Base-by-base conservation (phyloP, 202 grass and related monocot genomes). In the Setaria italica region DNA sequence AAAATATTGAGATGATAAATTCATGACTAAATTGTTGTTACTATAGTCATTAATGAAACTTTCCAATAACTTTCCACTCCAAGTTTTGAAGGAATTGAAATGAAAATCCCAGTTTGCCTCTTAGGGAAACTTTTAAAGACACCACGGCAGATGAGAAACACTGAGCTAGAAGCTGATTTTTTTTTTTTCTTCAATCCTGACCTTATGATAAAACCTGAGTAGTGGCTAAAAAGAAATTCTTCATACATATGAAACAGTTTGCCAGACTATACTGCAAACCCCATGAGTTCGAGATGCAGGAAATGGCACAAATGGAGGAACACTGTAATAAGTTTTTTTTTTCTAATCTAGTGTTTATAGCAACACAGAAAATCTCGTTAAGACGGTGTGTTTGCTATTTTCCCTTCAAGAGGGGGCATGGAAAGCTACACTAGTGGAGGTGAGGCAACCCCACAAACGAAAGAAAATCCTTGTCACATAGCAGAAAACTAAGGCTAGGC, bases 401-500 rank as follows among this genome's bases (percentile, higher is more conserved):
- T 60, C 60, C 60, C 25, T 33, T 33, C 29, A 63, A 33, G 60
- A 62, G 59, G 59, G 32, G 8, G 8, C 19, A 76, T 15, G 5
- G 17, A 39, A 76, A 76, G 6, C 74, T 56, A 58, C 54, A 10
- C 72, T 55, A 75, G 32, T 75, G 73, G 17, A 71, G 43, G 45
- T 1, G 32, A 55, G 46, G 46, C 2, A 12, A 48, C 10, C 46
- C 46, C 46, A 41, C 39, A 5, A 41, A 41, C 39, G 39, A 41
- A 41, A 41, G 39, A 6, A 41, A 41, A 41, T 41, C 39, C 39
- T 41, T 41, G 39, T 41, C 39, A 41, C 39, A 41, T 41, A 41
- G 39, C 39, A 5, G 2, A 55, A 55, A 21, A 67, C 20, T 8
- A 69, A 11, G 11, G 35, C 13, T 68, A 69, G 48, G 17, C 2